Evolutionary conservation across 2,329 filamentous ascomycete species (phyloP), one percentile per base, ranked within the genome.

Genomic region (Coleophoma eucalyptorum): DNA sequence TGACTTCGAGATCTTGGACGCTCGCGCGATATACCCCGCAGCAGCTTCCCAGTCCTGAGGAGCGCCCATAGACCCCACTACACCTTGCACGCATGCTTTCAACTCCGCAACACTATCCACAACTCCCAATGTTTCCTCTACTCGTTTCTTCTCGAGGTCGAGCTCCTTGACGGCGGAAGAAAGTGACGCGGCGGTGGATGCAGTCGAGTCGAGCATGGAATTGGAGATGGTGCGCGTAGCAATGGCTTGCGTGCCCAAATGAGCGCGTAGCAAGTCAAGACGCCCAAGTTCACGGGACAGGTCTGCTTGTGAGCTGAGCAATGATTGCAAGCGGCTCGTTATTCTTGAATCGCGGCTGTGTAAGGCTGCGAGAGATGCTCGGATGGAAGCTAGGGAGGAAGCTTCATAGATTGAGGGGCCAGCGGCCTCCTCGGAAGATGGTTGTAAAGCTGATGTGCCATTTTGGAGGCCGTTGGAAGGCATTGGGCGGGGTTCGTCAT

Each of bases 1-100:
- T 1, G 87, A 78, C 46, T 84, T 79, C 0, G 93, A 92, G 12
- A 99, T 84, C 58, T 87, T 84, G 53, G 84, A 84, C 6, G 94
- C 92, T 42, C 93, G 83, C 56, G 88, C 83, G 52, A 99, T 79
- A 68, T 97, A 97, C 43, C 81, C 88, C 2, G 94, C 94, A 3
- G 94, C 94, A 3, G 90, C 94, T 70, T 99, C 94, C 94, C 94
- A 99, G 72, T 99, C 94, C 69, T 99, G 94, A 40, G 94, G 90
- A 4, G 92, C 93, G 33, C 93, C 94, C 94, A 99, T 99, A 53
- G 89, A 95, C 16, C 92, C 94, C 21, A 93, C 86, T 11, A 97
- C 92, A 41, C 94, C 94, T 53, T 97, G 83, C 34, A 97, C 90
- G 67, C 94, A 99, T 8, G 94, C 89, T 72, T 97, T 97, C 58